These are phyloP conservation scores for Filosporella fistucella DNA, from an alignment of 495 filamentous ascomycete species.

Conservation along the genomic window DNA sequence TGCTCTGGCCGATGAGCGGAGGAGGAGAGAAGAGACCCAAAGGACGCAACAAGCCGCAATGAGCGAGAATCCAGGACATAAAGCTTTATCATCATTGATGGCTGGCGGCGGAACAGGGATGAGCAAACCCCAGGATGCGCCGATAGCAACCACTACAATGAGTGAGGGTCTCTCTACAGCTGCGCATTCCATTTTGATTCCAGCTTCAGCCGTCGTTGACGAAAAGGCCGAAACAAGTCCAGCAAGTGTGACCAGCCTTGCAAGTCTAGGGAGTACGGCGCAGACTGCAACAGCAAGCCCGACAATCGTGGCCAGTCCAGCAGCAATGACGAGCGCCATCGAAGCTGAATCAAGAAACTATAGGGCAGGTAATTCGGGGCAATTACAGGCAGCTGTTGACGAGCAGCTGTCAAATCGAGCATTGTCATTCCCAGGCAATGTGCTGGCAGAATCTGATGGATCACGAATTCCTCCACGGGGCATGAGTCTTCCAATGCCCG, in stretches of 20 bases:
- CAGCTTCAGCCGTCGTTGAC: constrained; percentile 24
- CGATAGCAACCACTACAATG: constrained; percentile 29
- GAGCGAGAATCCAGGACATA: constrained; percentile 50
- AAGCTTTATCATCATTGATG: constrained; percentile 49
- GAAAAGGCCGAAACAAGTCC: constrained; percentile 37
- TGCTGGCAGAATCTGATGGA: constrained; percentile 16
- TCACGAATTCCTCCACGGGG: constrained; percentile 51
- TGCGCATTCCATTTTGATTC: constrained; percentile 34
- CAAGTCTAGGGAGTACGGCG: constrained; percentile 30
- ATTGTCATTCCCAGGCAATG: constrained; percentile 24
- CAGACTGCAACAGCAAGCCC: constrained; percentile 41
- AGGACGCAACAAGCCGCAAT: constrained; percentile 29
- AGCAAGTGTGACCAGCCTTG: constrained; percentile 37
- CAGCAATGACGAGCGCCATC: constrained; percentile 21
- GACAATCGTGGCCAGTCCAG: constrained; percentile 25
- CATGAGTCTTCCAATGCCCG: constrained; percentile 72
- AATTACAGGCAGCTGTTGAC: constrained; percentile 26
- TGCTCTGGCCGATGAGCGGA: constrained; percentile 49
- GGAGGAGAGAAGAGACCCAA: constrained; percentile 43
- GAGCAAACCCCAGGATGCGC: constrained; percentile 45
- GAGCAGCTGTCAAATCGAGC: constrained; percentile 34
- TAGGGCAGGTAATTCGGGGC: constrained; percentile 4
- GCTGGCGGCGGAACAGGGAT: constrained; percentile 42
- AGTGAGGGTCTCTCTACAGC: constrained; percentile 35
- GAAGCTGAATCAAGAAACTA: constrained; percentile 20